These are phyloP conservation scores for Sphaerostilbella broomeana DNA, from an alignment of 2,329 filamentous ascomycete species.

Conservation along the genomic window DNA sequence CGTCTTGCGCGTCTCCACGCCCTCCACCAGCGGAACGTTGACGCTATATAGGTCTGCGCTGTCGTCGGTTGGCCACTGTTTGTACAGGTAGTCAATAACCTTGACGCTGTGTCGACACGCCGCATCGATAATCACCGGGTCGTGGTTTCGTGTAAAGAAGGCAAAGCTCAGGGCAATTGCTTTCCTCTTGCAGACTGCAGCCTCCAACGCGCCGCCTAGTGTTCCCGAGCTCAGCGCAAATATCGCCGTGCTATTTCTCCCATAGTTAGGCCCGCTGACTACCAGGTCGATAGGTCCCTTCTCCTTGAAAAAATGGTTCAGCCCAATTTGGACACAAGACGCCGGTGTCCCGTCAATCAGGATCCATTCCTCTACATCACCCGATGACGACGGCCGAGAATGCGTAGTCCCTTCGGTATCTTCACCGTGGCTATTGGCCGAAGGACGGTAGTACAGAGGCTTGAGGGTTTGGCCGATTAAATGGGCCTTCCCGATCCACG, in stretches of 20 bases:
- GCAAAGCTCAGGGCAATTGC: slow-evolving; percentile 84
- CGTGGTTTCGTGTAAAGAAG: slow-evolving; percentile 80
- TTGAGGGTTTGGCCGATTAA: slow-evolving; percentile 84
- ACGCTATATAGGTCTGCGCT: slow-evolving; percentile 81
- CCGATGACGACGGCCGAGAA: slow-evolving; percentile 46
- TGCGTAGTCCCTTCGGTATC: slow-evolving; percentile 59
- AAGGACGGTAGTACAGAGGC: slow-evolving; percentile 73
- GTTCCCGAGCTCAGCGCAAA: slow-evolving; percentile 75
- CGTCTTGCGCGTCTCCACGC: slow-evolving; percentile 63
- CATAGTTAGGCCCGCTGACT: slow-evolving; percentile 75
- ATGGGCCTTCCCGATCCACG: slow-evolving; percentile 98
- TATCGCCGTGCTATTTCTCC: slow-evolving; percentile 72
- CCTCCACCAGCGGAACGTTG: slow-evolving; percentile 80
- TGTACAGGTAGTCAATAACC: slow-evolving; percentile 71
- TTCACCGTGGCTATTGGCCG: slow-evolving; percentile 33
- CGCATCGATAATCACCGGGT: slow-evolving; percentile 70
- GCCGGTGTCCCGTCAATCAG: slow-evolving; percentile 76
- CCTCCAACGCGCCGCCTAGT: slow-evolving; percentile 70
- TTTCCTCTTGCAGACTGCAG: slow-evolving; percentile 60
- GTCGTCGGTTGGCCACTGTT: slow-evolving; percentile 62
- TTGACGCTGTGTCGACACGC: slow-evolving; percentile 68
- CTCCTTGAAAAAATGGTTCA: slow-evolving; percentile 72
- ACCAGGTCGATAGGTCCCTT: slow-evolving; percentile 68
- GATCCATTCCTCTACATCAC: slow-evolving; percentile 67
- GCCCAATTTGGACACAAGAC: slow-evolving; percentile 73